These are phyloP conservation scores for Histomonas meleagridis DNA, from an alignment of 208 protist species.

Conservation along the genomic window DNA sequence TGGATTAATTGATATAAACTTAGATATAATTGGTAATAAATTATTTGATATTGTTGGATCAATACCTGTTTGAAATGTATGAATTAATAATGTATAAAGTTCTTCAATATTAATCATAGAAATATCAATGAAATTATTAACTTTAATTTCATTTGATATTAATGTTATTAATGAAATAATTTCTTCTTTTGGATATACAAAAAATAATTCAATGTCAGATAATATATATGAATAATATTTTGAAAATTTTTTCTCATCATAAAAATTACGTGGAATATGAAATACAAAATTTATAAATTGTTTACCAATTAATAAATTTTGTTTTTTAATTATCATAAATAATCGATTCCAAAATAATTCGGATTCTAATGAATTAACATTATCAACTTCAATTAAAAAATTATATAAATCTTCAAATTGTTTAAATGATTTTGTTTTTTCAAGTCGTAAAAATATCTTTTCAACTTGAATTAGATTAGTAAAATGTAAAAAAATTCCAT, in stretches of 20 bases:
- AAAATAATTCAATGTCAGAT: not conserved
- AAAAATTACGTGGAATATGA: not conserved
- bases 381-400: not conserved
- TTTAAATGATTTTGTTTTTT: not conserved
- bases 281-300: not conserved
- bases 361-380: not conserved
- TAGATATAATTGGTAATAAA: not conserved
- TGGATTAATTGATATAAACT: not conserved
- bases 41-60: not conserved
- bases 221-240: not conserved
- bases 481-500: not conserved
- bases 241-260: too few relatives aligned
- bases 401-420: not conserved
- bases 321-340: not conserved
- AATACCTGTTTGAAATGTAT: not conserved
- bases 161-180: not conserved
- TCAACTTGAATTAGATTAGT: not conserved
- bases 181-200: not conserved
- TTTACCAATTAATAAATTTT: not conserved
- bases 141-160: not conserved
- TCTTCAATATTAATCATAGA: too few relatives aligned
- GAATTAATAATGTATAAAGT: not conserved
- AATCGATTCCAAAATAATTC: not conserved
- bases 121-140: not conserved
- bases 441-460: not conserved